Evolutionary conservation across 805 yeast genomes (phyloP), one percentile per base, ranked within the genome.

Genomic region (Ogataea populi-albae): DNA sequence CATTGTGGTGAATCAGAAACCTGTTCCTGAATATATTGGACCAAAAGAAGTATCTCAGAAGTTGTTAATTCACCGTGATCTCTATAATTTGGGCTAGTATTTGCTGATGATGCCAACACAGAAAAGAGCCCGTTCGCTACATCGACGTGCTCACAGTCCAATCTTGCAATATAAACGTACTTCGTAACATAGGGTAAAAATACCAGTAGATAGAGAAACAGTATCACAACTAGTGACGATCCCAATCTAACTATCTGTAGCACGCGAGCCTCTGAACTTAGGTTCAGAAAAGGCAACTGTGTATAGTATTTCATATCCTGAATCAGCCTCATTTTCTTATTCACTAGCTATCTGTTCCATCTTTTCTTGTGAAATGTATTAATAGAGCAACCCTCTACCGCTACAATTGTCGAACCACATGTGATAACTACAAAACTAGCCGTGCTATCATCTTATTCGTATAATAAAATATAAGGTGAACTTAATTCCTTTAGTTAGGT

Each of bases 61-160:
- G 75, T 69, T 2, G 81, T 71, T 16, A 73, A 50, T 3, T 59
- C 62, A 11, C 54, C 46, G 1, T 52, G 52, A 18, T 50, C 53
- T 4, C 46, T 40, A 11, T 17, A 6, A 19, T 29, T 25, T n/a
- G n/a, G n/a, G n/a, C n/a, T n/a, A 7, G 9, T 18, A 19, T 41
- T 37, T 4, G 44, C 50, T 7, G 50, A 35, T 3, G 31, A 10
- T 30, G 74, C 54, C 35, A 73, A 54, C 4, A 71, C 61, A 17
- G 65, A 53, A 46, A 74, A 77, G 6, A 79, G 54, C 1, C 84
- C 85, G 14, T 58, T 47, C 1, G 79, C 69, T 14, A 79, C 72
- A 40, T 75, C 77, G 5, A 68, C 54, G 45, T 73, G 79, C 4
- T 72, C 65, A 39, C 78, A 75, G 46, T 71, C 69, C 24, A 79